These are phyloP conservation scores for Buxus sempervirens DNA, from an alignment of 164 flowering plant genomes.

Conservation along the genomic window DNA sequence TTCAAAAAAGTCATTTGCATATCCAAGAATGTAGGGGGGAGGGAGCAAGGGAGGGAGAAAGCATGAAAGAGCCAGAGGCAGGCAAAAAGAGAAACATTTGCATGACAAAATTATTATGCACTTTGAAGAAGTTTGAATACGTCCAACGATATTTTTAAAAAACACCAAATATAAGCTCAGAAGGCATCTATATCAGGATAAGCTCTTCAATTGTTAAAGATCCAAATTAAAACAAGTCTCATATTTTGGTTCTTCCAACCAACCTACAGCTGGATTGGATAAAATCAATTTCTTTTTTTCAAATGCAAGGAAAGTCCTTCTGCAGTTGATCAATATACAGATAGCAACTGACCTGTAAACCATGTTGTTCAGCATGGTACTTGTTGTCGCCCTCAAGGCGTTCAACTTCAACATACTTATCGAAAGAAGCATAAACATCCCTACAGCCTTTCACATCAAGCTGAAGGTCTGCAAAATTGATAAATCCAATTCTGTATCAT, in stretches of 20 bases:
- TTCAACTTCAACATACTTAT: constrained; percentile 94
- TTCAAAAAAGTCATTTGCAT: not conserved
- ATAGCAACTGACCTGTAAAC: constrained; percentile 61
- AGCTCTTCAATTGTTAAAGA: too few relatives aligned
- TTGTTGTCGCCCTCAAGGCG: constrained; percentile 93
- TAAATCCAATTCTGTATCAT: constrained; percentile 7
- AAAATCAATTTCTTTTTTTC: too few relatives aligned
- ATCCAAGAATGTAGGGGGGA: not conserved
- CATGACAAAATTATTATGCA: too few relatives aligned
- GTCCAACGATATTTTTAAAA: too few relatives aligned
- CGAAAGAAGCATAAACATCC: constrained; percentile 95
- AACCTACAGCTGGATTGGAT: too few relatives aligned
- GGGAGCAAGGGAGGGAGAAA: not conserved
- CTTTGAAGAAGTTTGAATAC: too few relatives aligned
- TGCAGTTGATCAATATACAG: not conserved
- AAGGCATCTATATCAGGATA: too few relatives aligned
- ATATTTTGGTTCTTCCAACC: too few relatives aligned
- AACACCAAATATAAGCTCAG: too few relatives aligned
- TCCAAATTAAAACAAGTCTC: too few relatives aligned
- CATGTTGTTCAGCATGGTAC: constrained; percentile 91
- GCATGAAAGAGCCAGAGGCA: too few relatives aligned
- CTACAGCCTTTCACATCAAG: constrained; percentile 95
- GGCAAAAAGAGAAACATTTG: too few relatives aligned
- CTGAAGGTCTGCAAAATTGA: constrained; percentile 65
- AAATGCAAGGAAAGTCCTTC: not conserved